Base-by-base conservation (phyloP, 2,329 filamentous ascomycete genomes). In the Alternaria arbusti region DNA sequence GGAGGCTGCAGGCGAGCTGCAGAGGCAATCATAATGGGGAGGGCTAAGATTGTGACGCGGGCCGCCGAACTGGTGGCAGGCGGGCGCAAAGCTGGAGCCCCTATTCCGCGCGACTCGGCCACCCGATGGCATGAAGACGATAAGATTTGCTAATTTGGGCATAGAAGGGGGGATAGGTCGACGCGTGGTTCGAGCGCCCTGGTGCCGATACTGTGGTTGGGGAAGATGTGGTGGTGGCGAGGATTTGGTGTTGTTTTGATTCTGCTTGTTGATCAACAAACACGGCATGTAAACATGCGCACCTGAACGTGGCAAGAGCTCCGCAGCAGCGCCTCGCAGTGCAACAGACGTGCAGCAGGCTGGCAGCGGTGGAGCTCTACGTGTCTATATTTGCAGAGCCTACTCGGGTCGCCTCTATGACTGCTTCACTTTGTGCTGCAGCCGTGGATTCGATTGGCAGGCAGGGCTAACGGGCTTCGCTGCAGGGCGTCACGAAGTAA, bases 11-110 rank as follows among this genome's bases (percentile, higher is more conserved):
- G 61, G 65, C 61, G 60, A 60, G 67, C 61, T 67, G 64, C 68
- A 70, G 51, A 64, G 63, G 49, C 67, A 71, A 75, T 73, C 69
- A 76, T 73, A 73, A 70, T 75, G 75, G 69, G 74, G 74, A 76
- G 73, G 74, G 64, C 57, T 70, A 72, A 73, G 61, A 51, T 17
- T 49, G 54, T 52, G 58, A 26, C 61, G 59, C 67, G 65, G 68
- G 57, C 68, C 68, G 69, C 61, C 67, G 61, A 60, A 60, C 63
- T 49, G 65, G 51, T 58, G 61, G 60, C 61, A 67, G 65, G 63
- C 49, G 52, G 59, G 62, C 57, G 66, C 60, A 62, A 59, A 58
- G 50, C 61, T 52, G 49, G 17, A 57, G 63, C 71, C 68, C 70
- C 67, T 64, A 64, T 69, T 65, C 40, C 43, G 57, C 60, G 25